Base-by-base conservation (phyloP, 2,329 filamentous ascomycete genomes). In the Setomelanomma holmii region DNA sequence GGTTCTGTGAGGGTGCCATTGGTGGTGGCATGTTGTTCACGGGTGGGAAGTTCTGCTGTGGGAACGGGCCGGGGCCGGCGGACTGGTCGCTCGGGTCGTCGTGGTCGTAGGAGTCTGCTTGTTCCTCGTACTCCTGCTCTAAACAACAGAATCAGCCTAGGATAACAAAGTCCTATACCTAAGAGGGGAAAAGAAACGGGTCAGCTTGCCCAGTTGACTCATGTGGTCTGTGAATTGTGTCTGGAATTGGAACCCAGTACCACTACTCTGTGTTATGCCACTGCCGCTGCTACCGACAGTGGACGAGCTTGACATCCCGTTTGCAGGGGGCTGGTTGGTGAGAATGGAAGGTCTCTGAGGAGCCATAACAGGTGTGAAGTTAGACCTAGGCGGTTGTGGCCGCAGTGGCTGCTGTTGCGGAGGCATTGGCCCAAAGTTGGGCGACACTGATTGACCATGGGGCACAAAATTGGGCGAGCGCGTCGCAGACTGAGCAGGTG, bases 91-190 rank as follows among this genome's bases (percentile, higher is more conserved):
- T 75, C 36, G 80, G 84, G 65, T 90, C 88, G 62, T 87, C 80
- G 55, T 96, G 90, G 68, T 97, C 93, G 75, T 96, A 86, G 83
- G 96, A 90, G 68, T 93, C 91, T 74, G 85, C 86, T 78, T 91
- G 90, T 49, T 91, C 89, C 75, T 97, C 93, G 79, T 97, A 98
- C 81, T 98, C 93, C 83, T 96, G 92, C 80, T 98, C 93, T 97
- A 80, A 81, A 83, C 69, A 78, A 86, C 76, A 78, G 73, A 82
- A 84, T 89, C 80, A 88, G 83, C 79, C 82, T 86, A 86, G 83
- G 82, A 86, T 82, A 82, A 83, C 82, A 86, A 74, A 85, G 81
- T 79, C 84, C 82, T 80, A 82, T 82, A 69, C 66, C 60, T 70
- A 77, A 66, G 72, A 73, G 68, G 47, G 41, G 68, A 74, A 74